Base-by-base conservation (phyloP, 768 basidiomycete species). In the Psilocybe cubensis region DNA sequence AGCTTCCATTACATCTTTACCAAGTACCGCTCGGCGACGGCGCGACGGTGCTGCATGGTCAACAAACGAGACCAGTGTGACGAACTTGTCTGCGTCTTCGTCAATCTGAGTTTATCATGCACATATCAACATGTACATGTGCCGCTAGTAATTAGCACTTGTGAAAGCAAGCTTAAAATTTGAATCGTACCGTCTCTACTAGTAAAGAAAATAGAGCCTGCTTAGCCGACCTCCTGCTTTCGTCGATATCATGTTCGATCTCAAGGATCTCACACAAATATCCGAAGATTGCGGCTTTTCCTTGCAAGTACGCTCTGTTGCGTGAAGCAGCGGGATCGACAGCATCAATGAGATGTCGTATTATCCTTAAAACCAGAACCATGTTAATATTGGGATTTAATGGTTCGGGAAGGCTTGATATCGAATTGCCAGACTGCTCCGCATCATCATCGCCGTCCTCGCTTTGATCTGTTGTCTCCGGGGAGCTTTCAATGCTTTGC, bases 251-350 rank as follows among this genome's bases (percentile, higher is more conserved):
- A 20, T 21, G 11, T 5, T 44, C n/a, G 18, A 44, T 44, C 4
- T 44, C n/a, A 4, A 21, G n/a, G 23, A 44, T 17, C 5, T 2
- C 4, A 11, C 43, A 44, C 2, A 44, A 2, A 21, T 44, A 21
- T 10, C 10, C 14, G 11, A 11, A 44, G 11, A 44, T 44, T 2
- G 20, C 20, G 79, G 46, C 23, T 50, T 23, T 59, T 11, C 57
- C 60, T 38, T 61, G 60, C 4, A 3, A 42, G 40, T 59, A 61
- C 18, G 56, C 61, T 42, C 58, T 71, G 60, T 27, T 72, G 71
- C 45, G 78, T 11, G 45, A 45, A 1, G 20, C 31, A 18, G 27
- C 38, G 12, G 21, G 43, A 14, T 59, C 40, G 14, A 23, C 42
- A 17, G 9, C 29, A 24, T 60, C 50, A 17, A 55, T 24, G 12